Conservation (phyloP, 2,329 filamentous ascomycete species). For the Atkinsonella hypoxylon region DNA sequence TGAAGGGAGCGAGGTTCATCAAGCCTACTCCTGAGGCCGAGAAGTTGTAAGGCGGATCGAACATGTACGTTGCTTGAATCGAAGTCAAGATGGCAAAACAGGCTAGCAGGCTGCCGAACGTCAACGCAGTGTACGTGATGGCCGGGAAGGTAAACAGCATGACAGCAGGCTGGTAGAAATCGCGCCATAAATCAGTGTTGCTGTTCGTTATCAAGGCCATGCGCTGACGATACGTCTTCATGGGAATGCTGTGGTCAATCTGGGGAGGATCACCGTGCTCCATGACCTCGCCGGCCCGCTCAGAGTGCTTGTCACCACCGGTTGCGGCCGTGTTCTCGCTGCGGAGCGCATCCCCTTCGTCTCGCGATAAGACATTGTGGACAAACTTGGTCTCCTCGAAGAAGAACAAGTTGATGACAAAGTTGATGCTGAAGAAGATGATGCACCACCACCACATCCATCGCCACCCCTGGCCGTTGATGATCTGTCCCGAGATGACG, state of each 20-base stretch:
- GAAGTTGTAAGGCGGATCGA: slow-evolving; percentile 20
- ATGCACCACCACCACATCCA: slow-evolving; percentile 16
- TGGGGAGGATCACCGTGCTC: neutral
- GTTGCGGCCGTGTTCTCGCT: neutral
- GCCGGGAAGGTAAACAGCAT: slow-evolving; percentile 16
- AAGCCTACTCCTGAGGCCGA: slow-evolving; percentile 13
- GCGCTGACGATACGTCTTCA: slow-evolving; percentile 11
- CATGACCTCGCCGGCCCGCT: neutral
- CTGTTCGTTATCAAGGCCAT: slow-evolving; percentile 13
- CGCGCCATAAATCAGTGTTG: slow-evolving; percentile 5
- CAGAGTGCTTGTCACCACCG: neutral
- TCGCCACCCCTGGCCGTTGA: slow-evolving; percentile 15
- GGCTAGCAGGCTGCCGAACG: slow-evolving; percentile 25
- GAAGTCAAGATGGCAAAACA: slow-evolving; percentile 20
- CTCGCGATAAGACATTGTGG: neutral
- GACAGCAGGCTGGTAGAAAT: slow-evolving; percentile 9
- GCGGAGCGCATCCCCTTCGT: neutral
- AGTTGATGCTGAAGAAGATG: slow-evolving; percentile 3
- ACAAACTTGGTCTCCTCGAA: slow-evolving; percentile 7
- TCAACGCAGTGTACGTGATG: slow-evolving; percentile 25
- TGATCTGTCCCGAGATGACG: slow-evolving; percentile 11
- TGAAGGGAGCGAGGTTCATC: slow-evolving; percentile 18
- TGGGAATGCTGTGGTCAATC: slow-evolving; percentile 3
- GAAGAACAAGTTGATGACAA: slow-evolving; percentile 3
- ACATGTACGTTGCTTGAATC: slow-evolving; percentile 12